A percentile compares a stretch with the other conserved stretches of the same genome.
Conservation (phyloP, 768 basidiomycete genomes). For the Tylopilus felleus region DNA sequence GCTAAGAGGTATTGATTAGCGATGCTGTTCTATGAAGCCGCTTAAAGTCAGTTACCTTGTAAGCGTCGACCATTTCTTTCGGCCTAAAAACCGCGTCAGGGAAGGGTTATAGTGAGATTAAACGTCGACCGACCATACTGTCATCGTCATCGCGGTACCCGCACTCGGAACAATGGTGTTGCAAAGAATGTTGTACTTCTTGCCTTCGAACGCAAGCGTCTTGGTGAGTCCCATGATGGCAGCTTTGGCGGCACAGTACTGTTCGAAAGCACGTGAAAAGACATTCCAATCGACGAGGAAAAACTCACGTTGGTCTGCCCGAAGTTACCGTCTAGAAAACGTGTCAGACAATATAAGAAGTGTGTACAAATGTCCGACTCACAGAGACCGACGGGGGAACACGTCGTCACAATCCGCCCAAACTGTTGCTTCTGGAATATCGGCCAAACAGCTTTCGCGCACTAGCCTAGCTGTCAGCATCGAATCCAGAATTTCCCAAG, state of each 20-base stretch:
- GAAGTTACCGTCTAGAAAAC: constrained; percentile 80
- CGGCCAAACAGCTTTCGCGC: constrained; percentile 94
- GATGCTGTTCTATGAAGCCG: neutral
- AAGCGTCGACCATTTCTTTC: constrained; percentile 82
- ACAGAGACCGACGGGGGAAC: constrained; percentile 92
- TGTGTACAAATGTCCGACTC: constrained; percentile 29
- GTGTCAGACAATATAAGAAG: neutral
- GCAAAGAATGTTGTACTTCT: constrained; percentile 84
- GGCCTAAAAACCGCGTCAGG: constrained; percentile 43
- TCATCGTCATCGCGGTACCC: constrained; percentile 89
- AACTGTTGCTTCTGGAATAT: constrained; percentile 95
- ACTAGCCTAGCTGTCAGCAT: constrained; percentile 43
- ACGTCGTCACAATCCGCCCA: constrained; percentile 93
- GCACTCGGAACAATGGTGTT: constrained; percentile 88
- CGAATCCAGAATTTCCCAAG: neutral
- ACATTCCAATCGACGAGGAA: neutral
- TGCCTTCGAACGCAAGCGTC: constrained; percentile 87
- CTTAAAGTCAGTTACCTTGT: constrained; percentile 53
- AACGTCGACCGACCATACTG: constrained; percentile 53
- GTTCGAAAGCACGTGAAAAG: neutral
- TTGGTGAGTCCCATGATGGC: constrained; percentile 89
- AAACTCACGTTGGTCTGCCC: constrained; percentile 80
- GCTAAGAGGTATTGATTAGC: constrained; percentile 38
- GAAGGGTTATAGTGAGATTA: too few species aligned
- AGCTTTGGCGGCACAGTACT: constrained; percentile 93